A percentile compares a stretch with the other conserved stretches of the same genome.
These are phyloP conservation scores for Stereum hirsutum DNA, from an alignment of 1,284 basidiomycete species.

Conservation along the genomic window DNA sequence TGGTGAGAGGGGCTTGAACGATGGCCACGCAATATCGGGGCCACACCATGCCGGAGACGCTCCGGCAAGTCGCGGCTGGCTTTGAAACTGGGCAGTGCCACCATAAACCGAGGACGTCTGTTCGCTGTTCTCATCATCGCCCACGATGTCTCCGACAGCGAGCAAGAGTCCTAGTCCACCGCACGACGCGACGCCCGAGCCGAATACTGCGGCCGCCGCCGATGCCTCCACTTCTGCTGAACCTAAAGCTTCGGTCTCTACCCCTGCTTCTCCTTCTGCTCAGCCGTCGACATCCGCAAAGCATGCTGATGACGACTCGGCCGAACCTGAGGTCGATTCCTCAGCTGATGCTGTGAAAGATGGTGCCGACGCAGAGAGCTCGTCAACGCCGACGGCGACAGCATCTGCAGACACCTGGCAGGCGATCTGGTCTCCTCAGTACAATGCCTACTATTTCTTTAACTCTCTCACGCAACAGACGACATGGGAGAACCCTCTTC, in stretches of 20 bases:
- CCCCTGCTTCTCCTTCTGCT: not conserved
- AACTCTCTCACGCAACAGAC: conserved; percentile 74
- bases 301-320: not conserved
- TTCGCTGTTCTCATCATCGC: not conserved
- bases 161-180: conserved; percentile 5
- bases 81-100: too few relatives aligned
- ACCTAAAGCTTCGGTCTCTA: conserved; percentile 2
- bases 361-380: too few relatives aligned
- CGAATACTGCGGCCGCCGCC: conserved; percentile 4
- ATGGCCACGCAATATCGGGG: too few relatives aligned
- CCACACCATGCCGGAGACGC: too few relatives aligned
- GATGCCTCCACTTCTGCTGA: not conserved
- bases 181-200: conserved; percentile 3
- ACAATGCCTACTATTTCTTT: conserved; percentile 86
- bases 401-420: conserved; percentile 54
- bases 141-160: conserved; percentile 8
- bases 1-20: too few relatives aligned
- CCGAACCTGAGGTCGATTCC: conserved; percentile 1
- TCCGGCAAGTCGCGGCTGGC: too few relatives aligned
- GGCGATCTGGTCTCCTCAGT: conserved; percentile 75
- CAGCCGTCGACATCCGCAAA: not conserved
- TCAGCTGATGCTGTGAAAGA: not conserved
- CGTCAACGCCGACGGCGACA: conserved; percentile 7
- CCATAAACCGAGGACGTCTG: too few relatives aligned
- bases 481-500: conserved; percentile 83